Evolutionary conservation across 163 green algal species (phyloP), one percentile per base, ranked within the genome.

Genomic region (Chlorella variabilis): DNA sequence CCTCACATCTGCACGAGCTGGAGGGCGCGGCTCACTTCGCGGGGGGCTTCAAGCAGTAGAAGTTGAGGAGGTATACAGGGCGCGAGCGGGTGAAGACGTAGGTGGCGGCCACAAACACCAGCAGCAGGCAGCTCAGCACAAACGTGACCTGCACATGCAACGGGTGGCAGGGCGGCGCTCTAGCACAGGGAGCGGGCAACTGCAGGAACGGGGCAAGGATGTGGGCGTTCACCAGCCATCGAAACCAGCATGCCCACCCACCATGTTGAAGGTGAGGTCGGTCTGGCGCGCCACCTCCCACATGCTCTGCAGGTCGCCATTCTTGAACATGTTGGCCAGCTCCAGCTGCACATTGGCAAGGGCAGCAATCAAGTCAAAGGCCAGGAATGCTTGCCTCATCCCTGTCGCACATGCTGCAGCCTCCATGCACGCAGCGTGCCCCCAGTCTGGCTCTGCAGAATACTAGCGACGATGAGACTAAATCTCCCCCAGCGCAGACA

Each of bases 51-150:
- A 90, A 97, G 54, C 90, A 91, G 49, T 92, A 77, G 84, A 91
- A 98, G 77, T 97, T 92, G 5, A 98, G 76, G 27, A 98, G 78
- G 86, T 98, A 98, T 0, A 98, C 95, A 4, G 94, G 94, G 7
- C 89, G 88, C 13, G 85, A 80, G n/a, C 87, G 88, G 2, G 87
- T 87, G 20, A 98, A 70, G 65, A 94, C 86, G 78, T 94, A 97
- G 39, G 81, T 86, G 0, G 93, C 78, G 2, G 88, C 74, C 6
- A 89, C 89, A 33, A 86, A 86, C 8, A 84, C 81, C 36, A 98
- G 80, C 29, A 90, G 48, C 27, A 87, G 74, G 56, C 86, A 88
- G 70, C 84, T 92, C 6, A 58, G 39, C 39, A 95, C 81, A 48
- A 95, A 92, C 0, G 90, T 93, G 20, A 94, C 84, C 88, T 95